These are phyloP conservation scores for Parietaria judaica DNA, from an alignment of 306 rosid genomes.

Conservation along the genomic window DNA sequence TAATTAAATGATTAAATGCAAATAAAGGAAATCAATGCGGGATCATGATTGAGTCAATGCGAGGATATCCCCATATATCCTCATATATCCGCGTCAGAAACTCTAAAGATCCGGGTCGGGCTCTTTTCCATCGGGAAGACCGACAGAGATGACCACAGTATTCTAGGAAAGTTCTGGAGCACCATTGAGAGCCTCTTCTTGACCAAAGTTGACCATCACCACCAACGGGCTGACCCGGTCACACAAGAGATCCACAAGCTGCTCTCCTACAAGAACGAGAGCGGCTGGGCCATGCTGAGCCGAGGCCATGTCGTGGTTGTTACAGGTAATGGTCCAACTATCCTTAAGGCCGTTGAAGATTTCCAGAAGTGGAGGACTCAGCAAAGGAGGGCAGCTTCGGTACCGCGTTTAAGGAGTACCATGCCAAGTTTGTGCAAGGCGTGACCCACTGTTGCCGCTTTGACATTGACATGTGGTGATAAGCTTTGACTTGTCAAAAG, in stretches of 20 bases:
- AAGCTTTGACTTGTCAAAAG: no score
- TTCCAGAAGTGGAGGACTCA: constrained; percentile 24
- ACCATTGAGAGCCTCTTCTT: constrained; percentile 27
- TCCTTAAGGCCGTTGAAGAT: constrained; percentile 25
- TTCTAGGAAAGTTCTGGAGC: constrained; percentile 27
- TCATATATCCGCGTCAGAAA: no score
- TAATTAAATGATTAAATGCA: no score
- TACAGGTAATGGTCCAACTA: constrained; percentile 26
- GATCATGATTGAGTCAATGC: no score
- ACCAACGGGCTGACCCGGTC: constrained; percentile 3
- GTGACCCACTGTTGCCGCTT: constrained; percentile 16
- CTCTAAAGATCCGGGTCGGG: constrained; percentile 23
- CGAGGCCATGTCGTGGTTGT: constrained; percentile 22
- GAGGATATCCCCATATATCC: no score
- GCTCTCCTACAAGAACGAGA: constrained; percentile 43
- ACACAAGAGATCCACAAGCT: constrained; percentile 33
- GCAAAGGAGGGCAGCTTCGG: constrained; percentile 21
- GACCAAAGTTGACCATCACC: constrained; percentile 10
- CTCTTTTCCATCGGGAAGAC: constrained; percentile 7
- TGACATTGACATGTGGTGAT: no score
- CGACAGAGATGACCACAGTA: background rate
- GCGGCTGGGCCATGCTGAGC: constrained; percentile 37
- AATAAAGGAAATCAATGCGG: no score
- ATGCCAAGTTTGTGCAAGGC: background rate
- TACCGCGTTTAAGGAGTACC: constrained; percentile 5